These are phyloP conservation scores for Sambucus nigra DNA, from an alignment of 129 eudicot species.

Conservation along the genomic window DNA sequence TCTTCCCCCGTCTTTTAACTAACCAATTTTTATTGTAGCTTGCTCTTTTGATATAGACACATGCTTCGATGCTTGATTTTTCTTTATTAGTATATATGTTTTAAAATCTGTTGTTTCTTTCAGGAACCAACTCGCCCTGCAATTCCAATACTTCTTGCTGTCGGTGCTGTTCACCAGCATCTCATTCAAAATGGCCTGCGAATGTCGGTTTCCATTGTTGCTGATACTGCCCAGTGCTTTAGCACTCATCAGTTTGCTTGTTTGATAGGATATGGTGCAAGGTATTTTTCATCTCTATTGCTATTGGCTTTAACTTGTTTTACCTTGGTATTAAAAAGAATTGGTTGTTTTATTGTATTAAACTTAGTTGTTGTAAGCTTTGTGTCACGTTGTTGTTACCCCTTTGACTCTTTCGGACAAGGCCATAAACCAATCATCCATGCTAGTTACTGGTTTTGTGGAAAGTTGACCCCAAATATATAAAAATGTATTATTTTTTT, in stretches of 20 bases:
- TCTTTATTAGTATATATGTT: not conserved
- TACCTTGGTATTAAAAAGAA: not conserved
- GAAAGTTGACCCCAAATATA: no score
- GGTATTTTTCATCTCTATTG: conserved; percentile 32
- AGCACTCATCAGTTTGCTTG: conserved; percentile 99
- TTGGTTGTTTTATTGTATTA: no score
- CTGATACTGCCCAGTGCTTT: conserved; percentile 98
- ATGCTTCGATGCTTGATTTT: no score
- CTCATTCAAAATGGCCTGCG: conserved; percentile 93
- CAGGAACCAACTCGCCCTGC: conserved; percentile 98
- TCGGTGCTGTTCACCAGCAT: conserved; percentile 99
- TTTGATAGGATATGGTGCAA: conserved; percentile 98
- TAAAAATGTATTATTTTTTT: no score
- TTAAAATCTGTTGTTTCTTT: conserved; percentile 3
- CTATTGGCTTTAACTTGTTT: not conserved
- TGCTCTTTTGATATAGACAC: no score
- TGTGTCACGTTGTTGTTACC: no score
- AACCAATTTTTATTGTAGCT: no score
- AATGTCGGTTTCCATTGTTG: conserved; percentile 96
- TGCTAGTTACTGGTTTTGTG: no score
- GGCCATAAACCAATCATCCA: no score
- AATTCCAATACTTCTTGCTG: conserved; percentile 94
- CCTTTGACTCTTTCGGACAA: no score
- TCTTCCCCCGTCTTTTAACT: no score
- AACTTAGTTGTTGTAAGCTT: not conserved